Percentiles rank a stretch among this genome's conserved stretches.
Evolutionary conservation across 129 eudicot genomes (phyloP).

Genomic region (Flaveria trinervia): DNA sequence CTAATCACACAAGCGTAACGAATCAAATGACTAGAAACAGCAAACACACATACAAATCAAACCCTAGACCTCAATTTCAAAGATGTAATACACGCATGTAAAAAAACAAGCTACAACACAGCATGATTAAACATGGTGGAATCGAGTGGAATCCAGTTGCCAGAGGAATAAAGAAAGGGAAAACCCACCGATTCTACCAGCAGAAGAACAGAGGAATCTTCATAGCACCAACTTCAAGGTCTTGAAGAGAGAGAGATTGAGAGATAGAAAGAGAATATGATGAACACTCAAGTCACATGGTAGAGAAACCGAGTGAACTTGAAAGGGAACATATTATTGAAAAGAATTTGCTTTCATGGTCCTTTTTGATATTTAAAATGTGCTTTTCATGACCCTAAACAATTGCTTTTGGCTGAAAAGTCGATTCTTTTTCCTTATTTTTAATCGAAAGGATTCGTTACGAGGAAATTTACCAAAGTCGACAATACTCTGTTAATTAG

Average conservation of each 20-base stretch:
- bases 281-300: constrained; percentile 39
- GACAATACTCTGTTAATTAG: too few relatives aligned
- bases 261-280: constrained; percentile 29
- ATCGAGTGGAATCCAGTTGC: constrained; percentile 18
- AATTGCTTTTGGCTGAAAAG: background rate
- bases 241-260: constrained; percentile 17
- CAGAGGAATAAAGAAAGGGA: constrained; percentile 7
- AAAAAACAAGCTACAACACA: constrained; percentile 12
- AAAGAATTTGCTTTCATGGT: constrained; percentile 15
- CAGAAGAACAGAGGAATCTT: constrained; percentile 33
- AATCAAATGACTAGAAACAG: constrained; percentile 18
- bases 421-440: background rate
- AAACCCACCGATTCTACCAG: constrained; percentile 30
- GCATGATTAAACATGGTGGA: background rate
- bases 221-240: constrained; percentile 39
- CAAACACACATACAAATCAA: constrained; percentile 13
- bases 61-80: constrained; percentile 18
- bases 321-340: constrained; percentile 26
- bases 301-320: constrained; percentile 41
- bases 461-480: too few relatives aligned
- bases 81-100: background rate
- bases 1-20: background rate
- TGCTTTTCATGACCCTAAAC: constrained; percentile 19
- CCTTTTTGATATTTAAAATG: constrained; percentile 24
- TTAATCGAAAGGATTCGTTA: too few relatives aligned